Percentiles rank a stretch among this genome's conserved stretches.
Conservation (phyloP, 2,329 filamentous ascomycete species). For the Pseudogymnoascus sp. region DNA sequence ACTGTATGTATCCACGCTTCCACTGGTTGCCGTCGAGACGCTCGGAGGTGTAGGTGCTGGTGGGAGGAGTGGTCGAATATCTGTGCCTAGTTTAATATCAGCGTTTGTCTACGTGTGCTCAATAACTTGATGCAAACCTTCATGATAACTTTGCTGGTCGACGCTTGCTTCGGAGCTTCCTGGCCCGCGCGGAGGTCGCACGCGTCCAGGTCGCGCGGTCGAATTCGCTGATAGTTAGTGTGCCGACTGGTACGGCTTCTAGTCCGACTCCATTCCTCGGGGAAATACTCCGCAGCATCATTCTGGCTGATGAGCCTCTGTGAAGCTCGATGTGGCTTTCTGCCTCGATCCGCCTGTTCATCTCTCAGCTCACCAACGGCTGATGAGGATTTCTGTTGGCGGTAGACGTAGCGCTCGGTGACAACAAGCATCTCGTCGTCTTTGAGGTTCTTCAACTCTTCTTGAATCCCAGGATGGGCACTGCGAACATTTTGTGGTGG, state of each 20-base stretch:
- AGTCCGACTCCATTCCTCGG: slow-evolving; percentile 5
- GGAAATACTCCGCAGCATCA: not conserved
- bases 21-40: not conserved
- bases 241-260: not conserved
- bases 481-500: not conserved
- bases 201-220: not conserved
- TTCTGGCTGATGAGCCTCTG: not conserved
- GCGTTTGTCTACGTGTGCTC: not conserved
- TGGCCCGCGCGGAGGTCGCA: no score
- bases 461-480: not conserved
- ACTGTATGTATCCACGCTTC: not conserved
- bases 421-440: slow-evolving; percentile 10
- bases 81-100: not conserved
- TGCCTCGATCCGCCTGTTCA: not conserved
- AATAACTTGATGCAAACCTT: not conserved
- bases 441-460: not conserved
- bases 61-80: not conserved
- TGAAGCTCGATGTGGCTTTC: not conserved
- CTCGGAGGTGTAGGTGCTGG: not conserved
- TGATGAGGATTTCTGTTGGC: not conserved
- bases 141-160: not conserved
- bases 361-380: not conserved
- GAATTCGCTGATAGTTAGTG: not conserved
- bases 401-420: slow-evolving; percentile 12
- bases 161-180: not conserved